phyloP scores from a whole-genome alignment of 345 rosid genomes.

The Citropsis articulata region DNA sequence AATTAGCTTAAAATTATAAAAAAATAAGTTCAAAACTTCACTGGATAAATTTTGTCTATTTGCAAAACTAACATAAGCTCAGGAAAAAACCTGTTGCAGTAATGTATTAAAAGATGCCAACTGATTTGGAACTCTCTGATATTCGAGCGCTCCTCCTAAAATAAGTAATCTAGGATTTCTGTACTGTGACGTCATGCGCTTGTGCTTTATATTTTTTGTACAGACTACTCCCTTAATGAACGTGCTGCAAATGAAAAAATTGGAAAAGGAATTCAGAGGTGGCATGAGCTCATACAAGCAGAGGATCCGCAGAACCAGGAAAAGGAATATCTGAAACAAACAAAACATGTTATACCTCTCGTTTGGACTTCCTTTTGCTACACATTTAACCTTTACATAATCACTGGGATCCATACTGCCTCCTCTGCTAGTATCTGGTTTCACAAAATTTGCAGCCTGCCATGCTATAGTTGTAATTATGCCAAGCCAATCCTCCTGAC shows the following conservation, averaged over 20 bases:
- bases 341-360: conserved; percentile 58
- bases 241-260: conserved; percentile 47
- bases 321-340: neutral
- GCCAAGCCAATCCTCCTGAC: conserved; percentile 74
- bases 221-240: conserved; percentile 88
- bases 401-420: conserved; percentile 99
- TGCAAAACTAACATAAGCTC: conserved; percentile 1
- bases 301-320: neutral
- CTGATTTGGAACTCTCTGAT: conserved; percentile 74
- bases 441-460: conserved; percentile 96
- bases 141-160: conserved; percentile 92
- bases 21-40: conserved; percentile 13
- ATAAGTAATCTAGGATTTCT: conserved; percentile 83
- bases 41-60: neutral
- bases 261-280: conserved; percentile 16
- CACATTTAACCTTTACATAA: conserved; percentile 93
- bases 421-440: conserved; percentile 94
- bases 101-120: conserved; percentile 87
- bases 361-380: conserved; percentile 77
- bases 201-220: conserved; percentile 96
- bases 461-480: conserved; percentile 74
- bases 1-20: neutral
- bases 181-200: conserved; percentile 98
- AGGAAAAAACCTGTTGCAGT: conserved; percentile 70
- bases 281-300: neutral